These are phyloP conservation scores for Amanita phalloides DNA, from an alignment of 768 basidiomycete species.

Conservation along the genomic window DNA sequence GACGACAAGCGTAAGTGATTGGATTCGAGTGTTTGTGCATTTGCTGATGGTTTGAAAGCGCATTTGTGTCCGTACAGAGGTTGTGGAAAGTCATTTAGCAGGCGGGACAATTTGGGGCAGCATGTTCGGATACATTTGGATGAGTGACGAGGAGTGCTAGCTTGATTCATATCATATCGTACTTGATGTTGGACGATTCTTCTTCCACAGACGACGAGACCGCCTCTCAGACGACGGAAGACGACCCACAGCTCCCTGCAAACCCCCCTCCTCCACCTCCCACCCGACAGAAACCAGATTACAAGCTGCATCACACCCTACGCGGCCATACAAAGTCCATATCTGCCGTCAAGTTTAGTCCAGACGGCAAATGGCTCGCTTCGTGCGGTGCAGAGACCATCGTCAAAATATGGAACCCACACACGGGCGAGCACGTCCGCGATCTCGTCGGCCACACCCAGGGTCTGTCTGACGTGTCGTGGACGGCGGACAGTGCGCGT, in stretches of 20 bases:
- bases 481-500: constrained; percentile 75
- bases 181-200: constrained; percentile 28
- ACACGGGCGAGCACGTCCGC: constrained; percentile 66
- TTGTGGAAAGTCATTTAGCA: constrained; percentile 63
- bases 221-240: constrained; percentile 78
- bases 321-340: constrained; percentile 75
- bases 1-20: constrained; percentile 65
- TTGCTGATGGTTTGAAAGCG: constrained; percentile 20
- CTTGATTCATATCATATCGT: too few relatives aligned
- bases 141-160: not conserved
- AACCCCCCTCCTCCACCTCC: constrained; percentile 25
- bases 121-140: constrained; percentile 54
- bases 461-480: constrained; percentile 84
- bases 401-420: constrained; percentile 78
- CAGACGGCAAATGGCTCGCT: constrained; percentile 74
- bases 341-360: constrained; percentile 87
- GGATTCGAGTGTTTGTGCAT: too few relatives aligned
- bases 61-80: constrained; percentile 50
- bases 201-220: constrained; percentile 50
- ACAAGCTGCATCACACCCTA: constrained; percentile 56
- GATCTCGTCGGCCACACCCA: constrained; percentile 67
- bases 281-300: constrained; percentile 44
- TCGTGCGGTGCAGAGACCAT: constrained; percentile 77
- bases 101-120: constrained; percentile 70
- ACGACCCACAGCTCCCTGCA: constrained; percentile 65